These are phyloP conservation scores for Daldinia grandis DNA, from an alignment of 495 filamentous ascomycete genomes.

Conservation along the genomic window DNA sequence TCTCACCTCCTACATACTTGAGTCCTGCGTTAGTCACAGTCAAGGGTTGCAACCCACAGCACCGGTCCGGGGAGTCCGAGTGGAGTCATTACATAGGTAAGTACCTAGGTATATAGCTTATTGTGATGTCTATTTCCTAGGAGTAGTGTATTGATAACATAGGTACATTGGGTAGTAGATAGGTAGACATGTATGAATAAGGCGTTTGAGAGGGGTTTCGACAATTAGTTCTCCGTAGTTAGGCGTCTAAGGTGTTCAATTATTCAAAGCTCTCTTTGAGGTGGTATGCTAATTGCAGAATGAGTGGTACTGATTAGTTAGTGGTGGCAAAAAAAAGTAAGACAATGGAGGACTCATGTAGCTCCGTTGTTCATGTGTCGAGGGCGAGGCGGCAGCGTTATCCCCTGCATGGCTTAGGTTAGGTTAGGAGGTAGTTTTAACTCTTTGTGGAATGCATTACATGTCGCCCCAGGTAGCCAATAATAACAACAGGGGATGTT, in stretches of 20 bases:
- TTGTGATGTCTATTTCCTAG: slow-evolving; percentile 5
- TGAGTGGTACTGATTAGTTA: neutral
- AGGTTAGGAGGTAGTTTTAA: neutral
- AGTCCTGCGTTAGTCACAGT: neutral
- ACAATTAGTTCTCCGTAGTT: neutral
- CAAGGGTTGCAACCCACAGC: slow-evolving; percentile 19
- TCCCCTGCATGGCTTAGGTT: slow-evolving; percentile 18
- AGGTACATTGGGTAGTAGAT: too few relatives aligned
- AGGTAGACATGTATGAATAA: neutral
- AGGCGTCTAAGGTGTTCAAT: neutral
- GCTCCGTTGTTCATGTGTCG: neutral
- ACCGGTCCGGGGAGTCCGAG: slow-evolving; percentile 30
- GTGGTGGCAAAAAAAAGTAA: neutral
- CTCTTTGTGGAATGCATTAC: slow-evolving; percentile 14
- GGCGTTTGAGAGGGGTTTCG: neutral
- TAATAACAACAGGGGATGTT: neutral
- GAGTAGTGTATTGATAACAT: neutral
- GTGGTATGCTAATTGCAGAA: neutral
- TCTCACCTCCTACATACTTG: neutral
- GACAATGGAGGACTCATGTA: neutral
- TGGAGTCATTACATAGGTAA: slow-evolving; percentile 17
- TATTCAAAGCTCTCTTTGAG: neutral
- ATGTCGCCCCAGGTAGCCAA: neutral
- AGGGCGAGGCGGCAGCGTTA: neutral
- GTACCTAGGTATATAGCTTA: too few relatives aligned